phyloP scores from a whole-genome alignment of 1,139 yeast genomes.

The Debaryomyces sp. region DNA sequence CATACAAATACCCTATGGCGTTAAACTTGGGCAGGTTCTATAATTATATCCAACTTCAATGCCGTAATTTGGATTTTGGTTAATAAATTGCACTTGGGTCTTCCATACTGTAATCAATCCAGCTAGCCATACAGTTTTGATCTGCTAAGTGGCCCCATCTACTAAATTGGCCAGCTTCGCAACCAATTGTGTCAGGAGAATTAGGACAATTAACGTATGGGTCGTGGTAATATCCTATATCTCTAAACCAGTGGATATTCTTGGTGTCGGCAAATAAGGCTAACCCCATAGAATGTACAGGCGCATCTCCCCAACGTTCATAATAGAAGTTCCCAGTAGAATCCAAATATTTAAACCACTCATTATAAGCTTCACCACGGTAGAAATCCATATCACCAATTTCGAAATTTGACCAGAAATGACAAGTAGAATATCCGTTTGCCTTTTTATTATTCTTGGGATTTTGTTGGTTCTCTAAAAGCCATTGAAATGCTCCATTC shows the following conservation, averaged over 20 bases:
- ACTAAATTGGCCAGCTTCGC: constrained; percentile 37
- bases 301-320: constrained; percentile 94
- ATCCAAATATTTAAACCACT: constrained; percentile 69
- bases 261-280: constrained; percentile 72
- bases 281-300: constrained; percentile 77
- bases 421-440: constrained; percentile 80
- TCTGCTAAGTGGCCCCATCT: constrained; percentile 43
- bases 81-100: constrained; percentile 21
- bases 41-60: background rate
- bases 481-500: constrained; percentile 68
- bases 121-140: constrained; percentile 75
- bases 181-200: constrained; percentile 26
- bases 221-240: constrained; percentile 74
- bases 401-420: constrained; percentile 88
- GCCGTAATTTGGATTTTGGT: background rate
- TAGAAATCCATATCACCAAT: constrained; percentile 81
- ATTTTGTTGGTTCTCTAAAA: constrained; percentile 65
- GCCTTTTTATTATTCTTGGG: constrained; percentile 56
- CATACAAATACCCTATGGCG: background rate
- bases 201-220: constrained; percentile 81
- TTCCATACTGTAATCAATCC: constrained; percentile 66
- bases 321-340: constrained; percentile 77
- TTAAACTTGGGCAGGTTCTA: background rate
- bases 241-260: constrained; percentile 85
- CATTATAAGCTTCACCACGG: constrained; percentile 63